Conservation (phyloP, 345 rosid genomes). For the Sisymbrium altissimum region DNA sequence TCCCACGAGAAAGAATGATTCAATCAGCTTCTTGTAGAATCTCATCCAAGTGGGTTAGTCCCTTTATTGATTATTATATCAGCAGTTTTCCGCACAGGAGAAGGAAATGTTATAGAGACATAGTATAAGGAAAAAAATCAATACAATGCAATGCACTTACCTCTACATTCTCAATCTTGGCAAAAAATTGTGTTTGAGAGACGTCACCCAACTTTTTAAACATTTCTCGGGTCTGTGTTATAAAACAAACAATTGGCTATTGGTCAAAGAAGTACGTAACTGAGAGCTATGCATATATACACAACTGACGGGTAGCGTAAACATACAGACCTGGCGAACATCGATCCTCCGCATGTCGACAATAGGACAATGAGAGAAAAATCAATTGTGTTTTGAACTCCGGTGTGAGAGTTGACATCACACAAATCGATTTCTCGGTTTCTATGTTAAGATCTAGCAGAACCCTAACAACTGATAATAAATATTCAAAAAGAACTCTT, state of each 20-base stretch:
- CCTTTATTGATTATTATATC: conserved; percentile 38
- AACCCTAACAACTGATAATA: too few species aligned
- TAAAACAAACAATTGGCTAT: conserved; percentile 9
- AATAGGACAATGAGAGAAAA: conserved; percentile 91
- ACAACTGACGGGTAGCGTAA: not conserved
- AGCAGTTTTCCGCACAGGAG: not conserved
- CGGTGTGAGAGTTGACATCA: too few species aligned
- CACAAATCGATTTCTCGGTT: too few species aligned
- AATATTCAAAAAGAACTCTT: too few species aligned
- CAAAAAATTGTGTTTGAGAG: conserved; percentile 85
- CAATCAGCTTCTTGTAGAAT: conserved; percentile 98
- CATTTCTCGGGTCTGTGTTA: conserved; percentile 72
- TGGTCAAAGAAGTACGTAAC: not conserved
- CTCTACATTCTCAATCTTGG: conserved; percentile 93
- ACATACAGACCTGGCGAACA: conserved; percentile 67
- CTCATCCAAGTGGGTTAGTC: conserved; percentile 93
- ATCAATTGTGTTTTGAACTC: conserved; percentile 88
- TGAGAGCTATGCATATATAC: not conserved
- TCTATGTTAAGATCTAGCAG: too few species aligned
- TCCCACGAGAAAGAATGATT: conserved; percentile 96
- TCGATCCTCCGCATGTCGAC: conserved; percentile 96
- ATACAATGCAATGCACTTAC: conserved; percentile 36
- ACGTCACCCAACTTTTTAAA: conserved; percentile 84
- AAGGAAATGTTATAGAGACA: not conserved
- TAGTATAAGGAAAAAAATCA: not conserved